phyloP scores from a whole-genome alignment of 495 filamentous ascomycete species.

The Zalerion maritima region DNA sequence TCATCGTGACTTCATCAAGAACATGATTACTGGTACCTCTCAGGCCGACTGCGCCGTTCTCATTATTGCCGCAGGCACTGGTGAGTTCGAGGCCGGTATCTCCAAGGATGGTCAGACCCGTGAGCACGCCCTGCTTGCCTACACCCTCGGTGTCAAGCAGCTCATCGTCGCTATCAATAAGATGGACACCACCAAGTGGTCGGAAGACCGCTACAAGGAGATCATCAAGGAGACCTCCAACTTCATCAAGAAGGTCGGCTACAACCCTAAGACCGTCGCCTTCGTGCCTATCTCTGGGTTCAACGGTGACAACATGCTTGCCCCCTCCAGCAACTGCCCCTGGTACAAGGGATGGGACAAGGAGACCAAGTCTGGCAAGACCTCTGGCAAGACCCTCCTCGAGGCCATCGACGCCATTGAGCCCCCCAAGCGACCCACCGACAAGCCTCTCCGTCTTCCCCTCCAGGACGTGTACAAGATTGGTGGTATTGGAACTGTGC shows the following conservation, averaged over 20 bases:
- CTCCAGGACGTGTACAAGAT: slow-evolving; percentile 99
- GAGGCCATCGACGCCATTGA: slow-evolving; percentile 98
- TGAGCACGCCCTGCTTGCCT: slow-evolving; percentile 99
- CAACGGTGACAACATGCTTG: slow-evolving; percentile 99
- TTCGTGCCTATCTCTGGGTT: slow-evolving; percentile 99
- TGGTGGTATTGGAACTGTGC: slow-evolving; percentile 98
- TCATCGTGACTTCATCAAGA: slow-evolving; percentile 99
- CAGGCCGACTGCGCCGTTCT: slow-evolving; percentile 99
- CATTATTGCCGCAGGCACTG: slow-evolving; percentile 99
- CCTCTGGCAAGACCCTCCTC: slow-evolving; percentile 90
- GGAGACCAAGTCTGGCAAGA: slow-evolving; percentile 89
- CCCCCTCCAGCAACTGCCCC: slow-evolving; percentile 80
- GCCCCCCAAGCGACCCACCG: slow-evolving; percentile 78
- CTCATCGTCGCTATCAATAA: slow-evolving; percentile 99
- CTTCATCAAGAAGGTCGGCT: slow-evolving; percentile 99
- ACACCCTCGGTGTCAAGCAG: slow-evolving; percentile 99
- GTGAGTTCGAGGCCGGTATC: slow-evolving; percentile 99
- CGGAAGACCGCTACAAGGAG: slow-evolving; percentile 88
- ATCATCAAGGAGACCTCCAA: slow-evolving; percentile 99
- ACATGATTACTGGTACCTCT: slow-evolving; percentile 99
- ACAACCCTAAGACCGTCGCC: slow-evolving; percentile 95
- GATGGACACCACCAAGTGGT: slow-evolving; percentile 99
- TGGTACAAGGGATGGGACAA: slow-evolving; percentile 99
- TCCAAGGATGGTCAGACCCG: slow-evolving; percentile 99
- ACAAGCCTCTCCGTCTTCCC: slow-evolving; percentile 97